These are phyloP conservation scores for Stevia rebaudiana DNA, from an alignment of 140 eudicot genomes.

Conservation along the genomic window DNA sequence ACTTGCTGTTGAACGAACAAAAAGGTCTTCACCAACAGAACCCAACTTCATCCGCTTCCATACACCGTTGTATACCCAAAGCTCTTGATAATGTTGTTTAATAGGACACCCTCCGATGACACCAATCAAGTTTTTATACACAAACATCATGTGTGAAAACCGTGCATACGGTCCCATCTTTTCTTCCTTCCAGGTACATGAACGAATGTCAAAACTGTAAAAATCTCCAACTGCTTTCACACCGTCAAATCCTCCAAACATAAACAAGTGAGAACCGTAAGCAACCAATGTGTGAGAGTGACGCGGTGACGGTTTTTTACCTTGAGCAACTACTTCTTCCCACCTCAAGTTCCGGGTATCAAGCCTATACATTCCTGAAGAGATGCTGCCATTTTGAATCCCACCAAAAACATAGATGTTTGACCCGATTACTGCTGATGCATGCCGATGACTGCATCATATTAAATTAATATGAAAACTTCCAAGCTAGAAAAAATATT, in stretches of 20 bases:
- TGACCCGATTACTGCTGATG: constrained; percentile 77
- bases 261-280: constrained; percentile 40
- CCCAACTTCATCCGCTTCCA: constrained; percentile 62
- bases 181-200: constrained; percentile 60
- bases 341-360: constrained; percentile 56
- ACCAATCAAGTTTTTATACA: constrained; percentile 57
- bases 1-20: constrained; percentile 76
- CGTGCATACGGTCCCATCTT: constrained; percentile 56
- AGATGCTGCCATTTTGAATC: constrained; percentile 43
- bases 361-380: constrained; percentile 54
- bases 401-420: constrained; percentile 77
- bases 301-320: constrained; percentile 79
- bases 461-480: not conserved
- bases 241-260: constrained; percentile 86
- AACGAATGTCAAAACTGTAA: constrained; percentile 55
- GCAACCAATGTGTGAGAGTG: constrained; percentile 89
- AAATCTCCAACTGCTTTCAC: constrained; percentile 76
- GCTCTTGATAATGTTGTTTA: constrained; percentile 55
- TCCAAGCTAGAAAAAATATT: too few species aligned
- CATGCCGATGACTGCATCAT: constrained; percentile 81
- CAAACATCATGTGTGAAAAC: constrained; percentile 92
- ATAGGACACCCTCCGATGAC: constrained; percentile 95
- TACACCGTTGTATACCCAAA: constrained; percentile 41
- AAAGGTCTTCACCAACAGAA: constrained; percentile 57
- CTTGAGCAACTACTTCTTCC: constrained; percentile 51